Base-by-base conservation (phyloP, 2,329 filamentous ascomycete genomes). In the Talaromyces sp. region DNA sequence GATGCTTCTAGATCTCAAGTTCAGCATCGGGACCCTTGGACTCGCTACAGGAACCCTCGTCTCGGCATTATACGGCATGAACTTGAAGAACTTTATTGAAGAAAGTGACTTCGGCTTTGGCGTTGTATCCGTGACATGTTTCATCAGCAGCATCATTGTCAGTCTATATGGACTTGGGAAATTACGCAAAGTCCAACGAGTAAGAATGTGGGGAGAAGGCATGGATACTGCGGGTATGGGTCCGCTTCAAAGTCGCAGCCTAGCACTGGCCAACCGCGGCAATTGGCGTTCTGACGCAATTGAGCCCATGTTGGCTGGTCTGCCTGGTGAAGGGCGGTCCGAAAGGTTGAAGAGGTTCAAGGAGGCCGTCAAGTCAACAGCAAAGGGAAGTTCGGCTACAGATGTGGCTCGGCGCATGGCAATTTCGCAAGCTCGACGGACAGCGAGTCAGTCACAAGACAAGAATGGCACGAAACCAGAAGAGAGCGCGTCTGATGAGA, bases 51-150 rank as follows among this genome's bases (percentile, higher is more conserved):
- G 95, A 64, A 97, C 95, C 59, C 96, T 98, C 75, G 86, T 97
- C 72, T 96, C 95, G 8, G 93, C 93, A n/a, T 88, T 99, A n/a
- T 99, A 98, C 84, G 95, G 95, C 72, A 98, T 98, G 93, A 99
- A 99, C 81, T 83, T 99, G 69, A 96, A 97, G 76, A 98, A 98
- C 79, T 98, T 97, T 78, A 92, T 98, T 72, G 95, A 99, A 81
- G 94, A 98, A 76, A 93, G 91, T 1, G 87, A 92, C 77, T 86
- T 92, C 77, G 95, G 94, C 11, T 98, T 99, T 76, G 85, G 84
- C 56, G 86, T 86, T 63, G 89, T 99, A 67, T 92, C 90, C 2
- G 83, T 81, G 19, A 82, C 86, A 67, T 96, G 91, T 65, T 85
- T 89, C 65, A 72, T 89, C 65, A 88, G 93, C 76, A 92, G 91